Base-by-base conservation (phyloP, 768 basidiomycete genomes). In the Boletus coccyginus region DNA sequence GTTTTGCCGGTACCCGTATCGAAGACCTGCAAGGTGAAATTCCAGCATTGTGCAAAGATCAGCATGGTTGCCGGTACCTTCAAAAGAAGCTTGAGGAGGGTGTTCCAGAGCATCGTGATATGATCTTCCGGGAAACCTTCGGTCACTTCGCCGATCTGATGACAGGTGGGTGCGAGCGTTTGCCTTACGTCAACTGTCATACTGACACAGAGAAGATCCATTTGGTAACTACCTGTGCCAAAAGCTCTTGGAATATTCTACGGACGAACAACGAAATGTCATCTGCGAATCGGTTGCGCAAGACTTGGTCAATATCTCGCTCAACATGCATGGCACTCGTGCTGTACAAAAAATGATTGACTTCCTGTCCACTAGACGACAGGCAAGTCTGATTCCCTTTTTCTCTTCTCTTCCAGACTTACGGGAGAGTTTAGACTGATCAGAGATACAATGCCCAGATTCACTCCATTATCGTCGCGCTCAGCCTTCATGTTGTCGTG, bases 341-440 rank as follows among this genome's bases (percentile, higher is more conserved):
- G 97, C 97, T 29, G 97, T 98, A 56, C 97, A 99, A 78, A 98
- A 98, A 79, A 98, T 98, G 96, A 97, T 99, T 60, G 97, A 99
- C 73, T 98, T 97, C 79, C 76, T 99, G 69, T 96, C 95, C 21
- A 94, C 92, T 52, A 87, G 92, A 66, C 80, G 97, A 68, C 93
- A 94, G 90, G 92, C 79, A 77, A 82, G 87, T 84, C 60, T 57
- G 46, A 53, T 67, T 60, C 63, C 50, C 56, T 60, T 63, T 53
- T 47, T 62, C 63, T 70, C 62, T 71, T 70, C 72, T 76, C 73
- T 77, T 73, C 75, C 70, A 72, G 76, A 78, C 81, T 86, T 73
- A 86, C 82, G 64, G 72, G 64, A 55, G 73, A 71, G 57, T 73
- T 66, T 80, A 91, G 88, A 80, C 88, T 81, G 88, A 91, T 81